Conservation (phyloP, 176 grass and related monocot genomes). For the Areca catechu region DNA sequence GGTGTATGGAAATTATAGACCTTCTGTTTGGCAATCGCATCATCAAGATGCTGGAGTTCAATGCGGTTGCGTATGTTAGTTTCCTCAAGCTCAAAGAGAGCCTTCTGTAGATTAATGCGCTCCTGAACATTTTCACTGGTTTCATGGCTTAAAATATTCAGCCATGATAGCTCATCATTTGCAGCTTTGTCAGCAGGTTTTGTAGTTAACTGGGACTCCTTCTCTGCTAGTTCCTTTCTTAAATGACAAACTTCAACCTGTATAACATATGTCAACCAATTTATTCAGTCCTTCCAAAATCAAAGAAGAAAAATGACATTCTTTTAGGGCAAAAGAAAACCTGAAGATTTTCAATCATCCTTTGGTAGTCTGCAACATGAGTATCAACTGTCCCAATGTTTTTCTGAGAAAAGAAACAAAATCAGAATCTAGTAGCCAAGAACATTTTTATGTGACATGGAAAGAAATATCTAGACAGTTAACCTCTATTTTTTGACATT, state of each 20-base stretch:
- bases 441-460: neutral
- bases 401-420: conserved; percentile 45
- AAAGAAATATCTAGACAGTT: no score
- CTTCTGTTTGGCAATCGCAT: conserved; percentile 69
- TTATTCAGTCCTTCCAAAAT: no score
- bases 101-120: conserved; percentile 96
- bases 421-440: neutral
- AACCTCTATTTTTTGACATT: no score
- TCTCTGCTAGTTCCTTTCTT: conserved; percentile 83
- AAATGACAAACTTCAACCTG: conserved; percentile 81
- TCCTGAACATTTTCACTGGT: conserved; percentile 97
- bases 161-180: conserved; percentile 74
- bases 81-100: conserved; percentile 96
- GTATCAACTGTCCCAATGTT: conserved; percentile 86
- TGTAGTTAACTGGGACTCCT: conserved; percentile 79
- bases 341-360: conserved; percentile 90
- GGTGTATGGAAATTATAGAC: conserved; percentile 22
- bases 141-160: conserved; percentile 92
- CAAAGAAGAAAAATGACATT: no score
- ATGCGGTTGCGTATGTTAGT: conserved; percentile 81
- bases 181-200: conserved; percentile 77
- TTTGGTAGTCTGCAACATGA: conserved; percentile 91
- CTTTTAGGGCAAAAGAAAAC: conserved; percentile 26
- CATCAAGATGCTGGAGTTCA: conserved; percentile 90
- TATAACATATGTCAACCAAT: conserved; percentile 12